A percentile compares a stretch with the other conserved stretches of the same genome.
Evolutionary conservation across 1,284 basidiomycete genomes (phyloP).

Genomic region (Ceratobasidium sp.): DNA sequence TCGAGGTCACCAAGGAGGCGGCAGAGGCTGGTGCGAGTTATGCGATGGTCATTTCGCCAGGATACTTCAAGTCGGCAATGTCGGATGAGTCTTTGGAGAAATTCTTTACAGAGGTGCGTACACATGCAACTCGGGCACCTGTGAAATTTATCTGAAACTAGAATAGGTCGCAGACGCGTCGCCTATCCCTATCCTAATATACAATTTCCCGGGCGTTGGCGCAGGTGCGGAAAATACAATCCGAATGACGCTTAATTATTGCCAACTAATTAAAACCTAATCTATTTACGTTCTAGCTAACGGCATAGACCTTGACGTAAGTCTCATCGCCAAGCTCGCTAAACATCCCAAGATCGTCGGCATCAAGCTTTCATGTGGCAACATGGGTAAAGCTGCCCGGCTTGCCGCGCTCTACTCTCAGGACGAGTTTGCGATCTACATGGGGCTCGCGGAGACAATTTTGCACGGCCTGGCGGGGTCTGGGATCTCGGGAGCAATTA

Average conservation of each 20-base stretch:
- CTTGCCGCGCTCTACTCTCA: conserved; percentile 34
- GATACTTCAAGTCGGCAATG: conserved; percentile 53
- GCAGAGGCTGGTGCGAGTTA: conserved; percentile 48
- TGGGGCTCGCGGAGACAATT: conserved; percentile 50
- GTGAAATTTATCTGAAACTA: background rate
- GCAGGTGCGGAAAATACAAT: conserved; percentile 35
- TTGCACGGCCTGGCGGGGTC: conserved; percentile 46
- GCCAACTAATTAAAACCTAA: background rate
- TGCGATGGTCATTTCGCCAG: conserved; percentile 50
- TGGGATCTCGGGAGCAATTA: conserved; percentile 54
- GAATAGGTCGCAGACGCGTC: conserved; percentile 47
- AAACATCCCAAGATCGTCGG: conserved; percentile 50
- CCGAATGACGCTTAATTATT: background rate
- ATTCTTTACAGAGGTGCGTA: conserved; percentile 71
- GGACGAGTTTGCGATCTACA: conserved; percentile 50
- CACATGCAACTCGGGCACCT: background rate
- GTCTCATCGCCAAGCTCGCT: conserved; percentile 49
- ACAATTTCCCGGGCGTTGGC: conserved; percentile 51
- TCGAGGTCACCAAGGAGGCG: conserved; percentile 50
- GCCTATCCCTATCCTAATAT: conserved; percentile 50
- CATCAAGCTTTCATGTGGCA: conserved; percentile 51
- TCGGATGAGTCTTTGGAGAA: conserved; percentile 69
- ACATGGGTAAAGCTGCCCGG: conserved; percentile 44
- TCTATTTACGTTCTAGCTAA: conserved; percentile 16
- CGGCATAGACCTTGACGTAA: conserved; percentile 49